Base-by-base conservation (phyloP, 2,329 filamentous ascomycete species). In the Penicillium concentricum region DNA sequence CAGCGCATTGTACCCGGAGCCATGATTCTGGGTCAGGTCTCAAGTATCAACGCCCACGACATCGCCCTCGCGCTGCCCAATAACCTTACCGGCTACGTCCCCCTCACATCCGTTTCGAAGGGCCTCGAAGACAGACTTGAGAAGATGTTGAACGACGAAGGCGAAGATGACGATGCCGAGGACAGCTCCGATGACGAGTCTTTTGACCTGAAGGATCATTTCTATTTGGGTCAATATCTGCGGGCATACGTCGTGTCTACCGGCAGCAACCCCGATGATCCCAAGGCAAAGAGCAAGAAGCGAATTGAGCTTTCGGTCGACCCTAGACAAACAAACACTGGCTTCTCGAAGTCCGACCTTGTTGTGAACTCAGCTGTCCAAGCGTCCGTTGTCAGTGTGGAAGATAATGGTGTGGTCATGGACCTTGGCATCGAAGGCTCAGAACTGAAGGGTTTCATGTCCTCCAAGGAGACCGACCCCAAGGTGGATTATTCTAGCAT, bases 321-420 rank as follows among this genome's bases (percentile, higher is more conserved):
- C 48, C 94, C 94, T 2, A 82, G 83, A 57, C 83, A 90, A 60
- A 82, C 91, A 53, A 99, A 99, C 72, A 82, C 83, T 2, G 88
- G 90, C 1, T 79, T 99, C 22, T 80, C 83, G 4, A 83, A 85
- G 63, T 85, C 88, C 39, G 91, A 91, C 66, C 75, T 97, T 10
- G 86, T 94, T 10, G 76, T 83, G 39, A 88, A 96, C 68, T 82
- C 81, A 62, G 92, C 90, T 44, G 79, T 97, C 20, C 95, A 97
- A 82, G 93, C 92, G 2, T 88, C 92, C 0, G 87, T 99, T 26
- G 77, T 84, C 49, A 99, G 93, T 74, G 88, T 95, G n/a, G 93
- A 99, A 74, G 95, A 99, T 67, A 92, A 96, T 69, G 94, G 94
- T 60, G 83, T 94, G 56, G 85, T 97, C 54, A 96, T 99, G 91